A percentile compares a stretch with the other conserved stretches of the same genome.
phyloP scores from a whole-genome alignment of 2,329 filamentous ascomycete species.

The Penicillium capsulatum region DNA sequence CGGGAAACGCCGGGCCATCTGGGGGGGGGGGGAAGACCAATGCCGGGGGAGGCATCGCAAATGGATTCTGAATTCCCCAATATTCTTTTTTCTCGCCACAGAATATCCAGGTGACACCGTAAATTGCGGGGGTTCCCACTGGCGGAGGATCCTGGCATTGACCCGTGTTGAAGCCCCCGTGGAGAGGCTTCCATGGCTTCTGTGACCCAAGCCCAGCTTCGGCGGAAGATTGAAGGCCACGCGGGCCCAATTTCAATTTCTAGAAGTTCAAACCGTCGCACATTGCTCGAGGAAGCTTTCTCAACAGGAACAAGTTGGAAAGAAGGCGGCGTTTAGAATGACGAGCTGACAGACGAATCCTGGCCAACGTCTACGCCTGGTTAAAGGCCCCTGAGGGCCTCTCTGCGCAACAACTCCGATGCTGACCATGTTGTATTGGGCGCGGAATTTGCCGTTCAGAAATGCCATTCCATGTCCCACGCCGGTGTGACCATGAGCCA shows the following conservation, averaged over 20 bases:
- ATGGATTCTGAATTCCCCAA: too few species aligned
- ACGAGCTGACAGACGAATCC: too few species aligned
- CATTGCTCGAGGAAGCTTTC: slow-evolving; percentile 1
- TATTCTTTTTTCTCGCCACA: too few species aligned
- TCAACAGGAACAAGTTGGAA: slow-evolving; percentile 2
- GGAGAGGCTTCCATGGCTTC: slow-evolving; percentile 18
- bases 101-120: slow-evolving; percentile 4
- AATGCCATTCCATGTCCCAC: not conserved
- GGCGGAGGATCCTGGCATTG: slow-evolving; percentile 4
- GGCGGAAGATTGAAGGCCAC: slow-evolving; percentile 5
- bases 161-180: not conserved
- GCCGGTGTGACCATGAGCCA: not conserved
- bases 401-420: too few species aligned
- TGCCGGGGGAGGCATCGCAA: too few species aligned
- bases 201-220: slow-evolving; percentile 12
- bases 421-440: too few species aligned
- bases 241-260: slow-evolving; percentile 20
- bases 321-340: too few species aligned
- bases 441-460: too few species aligned
- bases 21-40: slow-evolving; percentile 1
- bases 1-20: slow-evolving; percentile 16
- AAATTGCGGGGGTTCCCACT: slow-evolving; percentile 7
- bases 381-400: too few species aligned
- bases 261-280: slow-evolving; percentile 14
- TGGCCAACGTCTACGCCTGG: too few species aligned